Conservation (phyloP, 2,329 filamentous ascomycete species). For the Cadophora sp. region DNA sequence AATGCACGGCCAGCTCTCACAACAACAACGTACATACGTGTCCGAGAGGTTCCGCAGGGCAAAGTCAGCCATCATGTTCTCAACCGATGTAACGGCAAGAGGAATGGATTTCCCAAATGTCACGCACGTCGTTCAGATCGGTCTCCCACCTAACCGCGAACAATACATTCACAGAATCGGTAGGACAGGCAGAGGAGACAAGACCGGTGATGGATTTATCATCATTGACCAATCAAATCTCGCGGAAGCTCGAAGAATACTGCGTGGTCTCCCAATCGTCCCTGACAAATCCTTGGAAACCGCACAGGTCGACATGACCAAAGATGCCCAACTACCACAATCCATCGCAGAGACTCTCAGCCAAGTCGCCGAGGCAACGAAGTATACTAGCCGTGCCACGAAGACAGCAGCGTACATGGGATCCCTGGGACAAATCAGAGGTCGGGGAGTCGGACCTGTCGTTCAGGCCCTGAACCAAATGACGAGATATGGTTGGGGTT, state of each 20-base stretch:
- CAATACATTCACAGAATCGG: conserved; percentile 80
- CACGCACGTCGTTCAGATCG: conserved; percentile 78
- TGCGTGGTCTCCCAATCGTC: conserved; percentile 42
- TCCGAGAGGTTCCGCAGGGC: conserved; percentile 75
- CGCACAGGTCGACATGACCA: conserved; percentile 44
- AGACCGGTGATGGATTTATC: conserved; percentile 68
- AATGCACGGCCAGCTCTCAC: conserved; percentile 85
- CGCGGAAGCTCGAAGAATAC: conserved; percentile 31
- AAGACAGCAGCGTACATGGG: conserved; percentile 42
- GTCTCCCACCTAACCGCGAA: conserved; percentile 67
- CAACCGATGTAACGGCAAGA: conserved; percentile 81
- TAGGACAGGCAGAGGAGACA: conserved; percentile 77
- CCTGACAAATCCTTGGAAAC: conserved; percentile 38
- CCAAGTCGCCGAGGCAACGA: conserved; percentile 41
- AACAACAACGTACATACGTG: conserved; percentile 70
- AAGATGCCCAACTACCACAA: conserved; percentile 45
- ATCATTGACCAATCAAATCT: conserved; percentile 38
- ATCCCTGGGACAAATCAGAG: conserved; percentile 28
- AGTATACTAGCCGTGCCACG: conserved; percentile 36
- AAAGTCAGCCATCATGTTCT: conserved; percentile 70
- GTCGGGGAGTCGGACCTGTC: neutral
- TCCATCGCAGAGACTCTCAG: conserved; percentile 39
- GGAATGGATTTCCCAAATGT: conserved; percentile 86
- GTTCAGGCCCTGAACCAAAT: conserved; percentile 40
- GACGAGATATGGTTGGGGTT: conserved; percentile 46